Percentiles rank a stretch among this genome's conserved stretches.
Conservation (phyloP, 1,139 yeast species). For the Geotrichum citri-aurantii region DNA sequence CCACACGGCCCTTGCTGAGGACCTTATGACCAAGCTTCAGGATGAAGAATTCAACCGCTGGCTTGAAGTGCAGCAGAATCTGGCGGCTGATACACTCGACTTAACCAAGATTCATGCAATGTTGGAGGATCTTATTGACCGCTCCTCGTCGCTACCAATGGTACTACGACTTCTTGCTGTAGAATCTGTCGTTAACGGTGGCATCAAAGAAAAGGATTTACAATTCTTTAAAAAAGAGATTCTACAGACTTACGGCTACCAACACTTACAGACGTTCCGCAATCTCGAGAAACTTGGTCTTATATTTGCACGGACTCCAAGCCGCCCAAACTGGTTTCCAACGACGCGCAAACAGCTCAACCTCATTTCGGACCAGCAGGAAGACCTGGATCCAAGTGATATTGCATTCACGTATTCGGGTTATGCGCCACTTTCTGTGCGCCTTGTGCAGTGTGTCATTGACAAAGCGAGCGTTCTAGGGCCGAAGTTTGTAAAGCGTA, state of each 20-base stretch:
- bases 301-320: constrained; percentile 31
- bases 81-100: constrained; percentile 52
- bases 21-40: constrained; percentile 51
- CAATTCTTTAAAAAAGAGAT: constrained; percentile 46
- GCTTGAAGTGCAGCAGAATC: constrained; percentile 68
- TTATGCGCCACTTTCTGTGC: constrained; percentile 42
- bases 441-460: constrained; percentile 39
- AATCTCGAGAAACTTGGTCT: constrained; percentile 41
- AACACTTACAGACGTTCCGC: constrained; percentile 40
- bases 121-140: constrained; percentile 47
- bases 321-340: constrained; percentile 33
- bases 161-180: constrained; percentile 49
- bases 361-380: constrained; percentile 32
- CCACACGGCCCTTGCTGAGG: constrained; percentile 74
- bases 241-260: constrained; percentile 55
- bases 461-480: constrained; percentile 29
- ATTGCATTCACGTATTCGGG: constrained; percentile 42
- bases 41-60: constrained; percentile 47
- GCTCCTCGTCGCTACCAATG: constrained; percentile 38
- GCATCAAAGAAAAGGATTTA: constrained; percentile 56
- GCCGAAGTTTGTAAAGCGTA: background rate
- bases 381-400: constrained; percentile 31
- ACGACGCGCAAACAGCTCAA: constrained; percentile 28
- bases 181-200: constrained; percentile 56
- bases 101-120: constrained; percentile 47